A percentile compares a stretch with the other conserved stretches of the same genome.
Conservation (phyloP, 2,329 filamentous ascomycete genomes). For the Teratosphaeria epicoccoides region DNA sequence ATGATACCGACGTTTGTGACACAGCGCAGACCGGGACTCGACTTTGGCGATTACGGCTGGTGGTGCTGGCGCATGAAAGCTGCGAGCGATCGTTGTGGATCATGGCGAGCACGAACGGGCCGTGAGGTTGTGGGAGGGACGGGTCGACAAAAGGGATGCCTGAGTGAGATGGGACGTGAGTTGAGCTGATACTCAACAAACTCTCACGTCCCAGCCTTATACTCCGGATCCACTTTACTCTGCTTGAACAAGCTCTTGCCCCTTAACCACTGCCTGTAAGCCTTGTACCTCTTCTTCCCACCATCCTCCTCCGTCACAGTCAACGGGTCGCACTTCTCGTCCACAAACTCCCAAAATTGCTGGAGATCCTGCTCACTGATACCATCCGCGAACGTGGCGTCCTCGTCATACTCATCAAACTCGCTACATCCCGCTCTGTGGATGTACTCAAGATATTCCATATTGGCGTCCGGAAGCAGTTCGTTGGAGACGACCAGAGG, state of each 20-base stretch:
- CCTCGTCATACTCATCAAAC: conserved; percentile 21
- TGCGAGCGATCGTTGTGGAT: too few species aligned
- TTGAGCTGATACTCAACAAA: too few species aligned
- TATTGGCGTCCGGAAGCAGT: conserved; percentile 44
- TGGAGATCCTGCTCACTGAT: conserved; percentile 54
- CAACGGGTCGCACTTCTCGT: conserved; percentile 68
- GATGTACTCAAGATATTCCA: conserved; percentile 73
- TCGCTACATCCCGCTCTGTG: conserved; percentile 56
- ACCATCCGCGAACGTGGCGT: conserved; percentile 30
- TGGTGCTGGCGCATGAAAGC: too few species aligned
- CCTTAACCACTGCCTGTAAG: conserved; percentile 86
- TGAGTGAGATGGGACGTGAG: too few species aligned
- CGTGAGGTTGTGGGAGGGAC: too few species aligned
- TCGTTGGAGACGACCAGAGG: conserved; percentile 69
- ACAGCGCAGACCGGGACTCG: too few species aligned
- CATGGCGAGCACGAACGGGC: too few species aligned
- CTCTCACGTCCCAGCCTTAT: conserved; percentile 6
- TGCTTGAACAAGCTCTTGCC: conserved; percentile 97
- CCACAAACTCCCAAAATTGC: conserved; percentile 67
- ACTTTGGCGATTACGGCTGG: too few species aligned
- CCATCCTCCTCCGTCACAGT: conserved; percentile 81
- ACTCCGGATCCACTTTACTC: conserved; percentile 45
- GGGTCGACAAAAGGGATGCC: too few species aligned
- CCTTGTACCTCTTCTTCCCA: conserved; percentile 90
- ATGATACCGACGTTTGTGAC: too few species aligned